phyloP scores from a whole-genome alignment of 768 basidiomycete genomes.

The Xerocomellus dryophilus region DNA sequence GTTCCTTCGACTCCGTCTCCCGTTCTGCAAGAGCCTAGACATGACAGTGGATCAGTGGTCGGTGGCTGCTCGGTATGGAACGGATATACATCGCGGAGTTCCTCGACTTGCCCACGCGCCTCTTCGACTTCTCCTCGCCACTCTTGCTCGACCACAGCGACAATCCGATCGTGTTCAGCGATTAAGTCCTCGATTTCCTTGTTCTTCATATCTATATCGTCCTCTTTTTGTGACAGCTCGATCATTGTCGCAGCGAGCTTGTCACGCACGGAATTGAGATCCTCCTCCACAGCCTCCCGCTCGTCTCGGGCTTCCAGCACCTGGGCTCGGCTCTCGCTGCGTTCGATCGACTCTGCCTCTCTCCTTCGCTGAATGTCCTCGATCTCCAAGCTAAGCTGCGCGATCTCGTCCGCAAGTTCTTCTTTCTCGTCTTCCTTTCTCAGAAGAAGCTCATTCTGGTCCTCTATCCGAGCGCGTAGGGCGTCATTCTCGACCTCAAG shows the following conservation, averaged over 20 bases:
- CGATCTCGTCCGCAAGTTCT: slow-evolving; percentile 63
- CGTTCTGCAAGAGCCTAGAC: slow-evolving; percentile 70
- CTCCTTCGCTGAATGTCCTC: slow-evolving; percentile 62
- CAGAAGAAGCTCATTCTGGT: slow-evolving; percentile 52
- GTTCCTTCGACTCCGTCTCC: slow-evolving; percentile 73
- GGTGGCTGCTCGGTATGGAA: background rate
- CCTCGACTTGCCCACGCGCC: slow-evolving; percentile 72
- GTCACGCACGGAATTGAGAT: slow-evolving; percentile 69
- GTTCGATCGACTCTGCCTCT: slow-evolving; percentile 62
- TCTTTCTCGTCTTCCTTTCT: slow-evolving; percentile 70
- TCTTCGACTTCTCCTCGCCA: slow-evolving; percentile 90
- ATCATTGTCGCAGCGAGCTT: slow-evolving; percentile 77
- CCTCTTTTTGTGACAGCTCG: slow-evolving; percentile 82
- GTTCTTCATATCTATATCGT: slow-evolving; percentile 78
- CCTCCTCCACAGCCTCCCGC: slow-evolving; percentile 76
- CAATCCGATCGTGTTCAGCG: slow-evolving; percentile 66
- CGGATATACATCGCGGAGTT: slow-evolving; percentile 63
- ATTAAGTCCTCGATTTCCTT: slow-evolving; percentile 78
- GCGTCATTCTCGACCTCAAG: slow-evolving; percentile 64
- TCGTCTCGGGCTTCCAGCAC: slow-evolving; percentile 70
- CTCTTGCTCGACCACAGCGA: slow-evolving; percentile 73
- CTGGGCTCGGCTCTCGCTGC: slow-evolving; percentile 71
- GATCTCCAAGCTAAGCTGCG: slow-evolving; percentile 59
- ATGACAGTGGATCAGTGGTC: slow-evolving; percentile 1
- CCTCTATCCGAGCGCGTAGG: slow-evolving; percentile 54